Percentiles rank a stretch among this genome's conserved stretches.
Conservation (phyloP, 371 early-diverging fungal genomes). For the Fennellomyces sp. region DNA sequence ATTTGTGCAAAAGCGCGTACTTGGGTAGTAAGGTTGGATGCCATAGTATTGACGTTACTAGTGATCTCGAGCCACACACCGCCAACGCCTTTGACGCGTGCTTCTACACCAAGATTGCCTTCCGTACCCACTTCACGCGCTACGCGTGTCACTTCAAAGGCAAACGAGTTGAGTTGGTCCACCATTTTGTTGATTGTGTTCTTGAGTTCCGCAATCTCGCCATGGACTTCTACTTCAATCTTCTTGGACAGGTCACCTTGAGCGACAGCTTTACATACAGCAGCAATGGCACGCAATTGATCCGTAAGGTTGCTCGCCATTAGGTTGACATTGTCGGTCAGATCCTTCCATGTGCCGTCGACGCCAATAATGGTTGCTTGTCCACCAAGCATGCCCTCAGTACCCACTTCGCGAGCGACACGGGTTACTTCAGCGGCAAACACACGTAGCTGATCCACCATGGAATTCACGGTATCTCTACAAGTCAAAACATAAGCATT, state of each 20-base stretch:
- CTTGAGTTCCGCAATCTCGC: constrained; percentile 47
- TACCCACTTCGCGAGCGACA: constrained; percentile 62
- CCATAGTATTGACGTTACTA: constrained; percentile 55
- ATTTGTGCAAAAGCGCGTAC: constrained; percentile 63
- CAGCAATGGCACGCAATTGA: constrained; percentile 60
- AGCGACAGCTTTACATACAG: constrained; percentile 61
- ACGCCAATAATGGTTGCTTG: constrained; percentile 60
- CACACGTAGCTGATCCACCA: constrained; percentile 49
- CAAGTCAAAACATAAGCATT: neutral
- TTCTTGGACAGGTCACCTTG: constrained; percentile 51
- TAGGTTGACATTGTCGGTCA: constrained; percentile 70
- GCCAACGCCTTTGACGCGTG: constrained; percentile 45
- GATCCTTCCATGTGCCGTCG: constrained; percentile 73
- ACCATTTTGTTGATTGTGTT: constrained; percentile 53
- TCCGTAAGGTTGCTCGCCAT: constrained; percentile 66
- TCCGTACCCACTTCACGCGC: constrained; percentile 57
- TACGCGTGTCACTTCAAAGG: constrained; percentile 47
- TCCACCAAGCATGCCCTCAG: constrained; percentile 61
- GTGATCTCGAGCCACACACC: constrained; percentile 60
- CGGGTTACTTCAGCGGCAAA: constrained; percentile 58
- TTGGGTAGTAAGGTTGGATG: constrained; percentile 51
- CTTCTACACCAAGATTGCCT: constrained; percentile 48
- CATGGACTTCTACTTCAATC: constrained; percentile 38
- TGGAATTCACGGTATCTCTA: constrained; percentile 46
- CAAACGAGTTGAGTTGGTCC: constrained; percentile 47